These are phyloP conservation scores for Heterobasidion occidentale DNA, from an alignment of 1,284 basidiomycete species.

Conservation along the genomic window DNA sequence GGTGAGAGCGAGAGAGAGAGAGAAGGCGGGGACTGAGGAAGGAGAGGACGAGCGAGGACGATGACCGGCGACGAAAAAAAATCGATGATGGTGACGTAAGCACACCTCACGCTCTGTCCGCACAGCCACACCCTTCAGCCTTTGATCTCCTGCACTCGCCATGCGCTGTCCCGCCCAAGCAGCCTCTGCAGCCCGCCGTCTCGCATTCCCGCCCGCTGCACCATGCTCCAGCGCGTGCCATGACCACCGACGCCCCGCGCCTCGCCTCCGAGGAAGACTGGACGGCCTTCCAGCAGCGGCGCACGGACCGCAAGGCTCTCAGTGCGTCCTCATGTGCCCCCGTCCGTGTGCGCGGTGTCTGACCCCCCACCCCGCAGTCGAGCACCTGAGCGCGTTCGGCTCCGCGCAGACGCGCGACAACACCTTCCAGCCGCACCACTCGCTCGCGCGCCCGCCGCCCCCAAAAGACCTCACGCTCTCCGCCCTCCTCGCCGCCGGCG, in stretches of 20 bases:
- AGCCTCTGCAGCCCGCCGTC: slow-evolving; percentile 5
- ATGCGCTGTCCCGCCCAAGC: slow-evolving; percentile 22
- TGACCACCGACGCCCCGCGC: slow-evolving; percentile 18
- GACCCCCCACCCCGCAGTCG: slow-evolving; percentile 33
- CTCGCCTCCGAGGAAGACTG: slow-evolving; percentile 53
- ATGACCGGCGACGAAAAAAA: slow-evolving; percentile 27
- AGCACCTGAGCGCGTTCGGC: slow-evolving; percentile 64
- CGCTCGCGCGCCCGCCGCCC: slow-evolving; percentile 56
- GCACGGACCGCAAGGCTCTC: slow-evolving; percentile 44
- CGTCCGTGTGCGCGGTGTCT: background rate
- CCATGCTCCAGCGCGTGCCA: slow-evolving; percentile 13
- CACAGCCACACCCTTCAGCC: slow-evolving; percentile 1
- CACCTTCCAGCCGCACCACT: slow-evolving; percentile 69
- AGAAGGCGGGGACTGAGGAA: slow-evolving; percentile 20
- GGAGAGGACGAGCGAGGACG: slow-evolving; percentile 15
- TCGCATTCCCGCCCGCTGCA: background rate
- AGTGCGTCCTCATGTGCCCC: background rate
- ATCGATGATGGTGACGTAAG: slow-evolving; percentile 23
- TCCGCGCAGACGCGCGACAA: slow-evolving; percentile 70
- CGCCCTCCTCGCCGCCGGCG: slow-evolving; percentile 86
- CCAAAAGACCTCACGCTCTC: slow-evolving; percentile 74
- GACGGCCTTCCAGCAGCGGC: slow-evolving; percentile 50
- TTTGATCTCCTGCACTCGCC: slow-evolving; percentile 14
- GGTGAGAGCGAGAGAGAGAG: slow-evolving; percentile 17
- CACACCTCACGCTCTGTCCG: slow-evolving; percentile 7